Conservation (phyloP, 345 rosid species). For the Cardamine chenopodiifolia region DNA sequence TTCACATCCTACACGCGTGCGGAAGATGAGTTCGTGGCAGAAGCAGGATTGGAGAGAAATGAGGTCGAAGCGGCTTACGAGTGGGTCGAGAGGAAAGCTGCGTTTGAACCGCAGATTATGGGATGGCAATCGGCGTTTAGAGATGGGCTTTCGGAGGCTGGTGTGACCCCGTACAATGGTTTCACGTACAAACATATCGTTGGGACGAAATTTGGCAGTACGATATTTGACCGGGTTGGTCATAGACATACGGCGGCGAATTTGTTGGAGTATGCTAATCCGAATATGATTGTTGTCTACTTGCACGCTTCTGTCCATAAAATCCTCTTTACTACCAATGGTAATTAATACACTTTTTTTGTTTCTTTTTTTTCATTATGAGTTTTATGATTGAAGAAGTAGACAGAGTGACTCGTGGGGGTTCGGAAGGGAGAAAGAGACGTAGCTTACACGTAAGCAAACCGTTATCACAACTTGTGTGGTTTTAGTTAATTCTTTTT, state of each 20-base stretch:
- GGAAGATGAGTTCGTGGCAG: constrained; percentile 33
- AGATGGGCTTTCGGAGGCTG: constrained; percentile 66
- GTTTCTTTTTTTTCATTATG: not conserved
- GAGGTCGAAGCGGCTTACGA: constrained; percentile 55
- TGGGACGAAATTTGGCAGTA: constrained; percentile 70
- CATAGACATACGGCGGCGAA: constrained; percentile 74
- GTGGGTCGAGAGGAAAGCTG: constrained; percentile 76
- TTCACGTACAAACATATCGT: constrained; percentile 57
- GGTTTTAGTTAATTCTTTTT: not conserved
- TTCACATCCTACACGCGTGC: constrained; percentile 66
- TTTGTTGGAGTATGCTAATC: constrained; percentile 67
- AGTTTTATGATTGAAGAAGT: not conserved
- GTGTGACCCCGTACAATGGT: constrained; percentile 61
- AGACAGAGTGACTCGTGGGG: not conserved
- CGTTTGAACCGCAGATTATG: constrained; percentile 47
- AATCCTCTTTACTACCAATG: constrained; percentile 45
- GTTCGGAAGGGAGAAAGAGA: not conserved
- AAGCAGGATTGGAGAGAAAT: constrained; percentile 45
- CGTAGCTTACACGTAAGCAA: not conserved
- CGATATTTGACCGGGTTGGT: constrained; percentile 59
- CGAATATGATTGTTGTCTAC: constrained; percentile 46
- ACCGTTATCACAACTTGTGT: not conserved
- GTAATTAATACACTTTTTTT: not conserved
- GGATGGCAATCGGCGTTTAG: constrained; percentile 66
- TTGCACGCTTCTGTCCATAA: constrained; percentile 62